Evolutionary conservation across 768 basidiomycete genomes (phyloP).

Genomic region (Tubosaeta brunneosetosa): DNA sequence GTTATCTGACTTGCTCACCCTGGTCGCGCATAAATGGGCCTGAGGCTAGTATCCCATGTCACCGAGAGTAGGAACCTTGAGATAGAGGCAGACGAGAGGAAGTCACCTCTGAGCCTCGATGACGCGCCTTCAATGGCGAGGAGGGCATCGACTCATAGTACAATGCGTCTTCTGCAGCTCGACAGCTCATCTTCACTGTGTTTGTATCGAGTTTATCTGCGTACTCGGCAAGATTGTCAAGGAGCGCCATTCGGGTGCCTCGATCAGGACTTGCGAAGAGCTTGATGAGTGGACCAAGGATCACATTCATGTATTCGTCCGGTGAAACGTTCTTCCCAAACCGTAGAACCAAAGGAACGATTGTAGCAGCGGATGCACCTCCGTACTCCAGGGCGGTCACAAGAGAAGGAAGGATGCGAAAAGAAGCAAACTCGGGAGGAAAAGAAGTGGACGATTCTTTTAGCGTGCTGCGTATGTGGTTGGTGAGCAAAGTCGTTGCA

Average conservation of each 20-base stretch:
- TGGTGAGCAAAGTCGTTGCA: background rate
- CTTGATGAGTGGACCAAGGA: constrained; percentile 77
- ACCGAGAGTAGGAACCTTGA: no score
- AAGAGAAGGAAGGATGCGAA: constrained; percentile 83
- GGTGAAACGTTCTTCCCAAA: constrained; percentile 69
- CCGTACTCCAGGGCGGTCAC: constrained; percentile 74
- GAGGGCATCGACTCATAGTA: no score
- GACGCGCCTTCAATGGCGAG: no score
- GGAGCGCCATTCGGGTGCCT: constrained; percentile 88
- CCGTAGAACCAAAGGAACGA: constrained; percentile 80
- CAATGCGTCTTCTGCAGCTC: no score
- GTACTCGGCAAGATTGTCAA: constrained; percentile 82
- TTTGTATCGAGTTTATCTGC: constrained; percentile 73
- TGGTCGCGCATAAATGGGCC: no score
- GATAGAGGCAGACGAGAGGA: no score
- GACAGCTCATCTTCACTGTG: no score
- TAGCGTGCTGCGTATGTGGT: constrained; percentile 49
- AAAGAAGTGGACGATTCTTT: constrained; percentile 78
- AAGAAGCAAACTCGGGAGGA: constrained; percentile 79
- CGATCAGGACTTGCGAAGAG: constrained; percentile 88
- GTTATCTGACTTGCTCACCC: no score
- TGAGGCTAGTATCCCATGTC: no score
- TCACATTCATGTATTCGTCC: constrained; percentile 61
- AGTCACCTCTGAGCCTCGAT: no score
- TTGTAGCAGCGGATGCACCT: constrained; percentile 66